Evolutionary conservation across 441 rosid species (phyloP).

Genomic region (Dalechampia spathulata): DNA sequence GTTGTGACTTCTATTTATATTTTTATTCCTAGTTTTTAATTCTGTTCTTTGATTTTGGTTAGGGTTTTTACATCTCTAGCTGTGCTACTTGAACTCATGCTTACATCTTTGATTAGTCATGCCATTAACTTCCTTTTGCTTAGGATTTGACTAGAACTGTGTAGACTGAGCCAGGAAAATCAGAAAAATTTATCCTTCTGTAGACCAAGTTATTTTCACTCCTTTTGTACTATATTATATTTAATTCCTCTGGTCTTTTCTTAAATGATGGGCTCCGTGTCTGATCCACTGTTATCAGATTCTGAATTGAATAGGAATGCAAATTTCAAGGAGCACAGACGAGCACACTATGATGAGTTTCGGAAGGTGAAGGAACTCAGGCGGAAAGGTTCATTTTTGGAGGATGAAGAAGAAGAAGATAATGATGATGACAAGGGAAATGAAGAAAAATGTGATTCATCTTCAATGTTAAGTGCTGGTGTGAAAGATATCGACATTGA

Average conservation of each 20-base stretch:
- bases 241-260: not conserved
- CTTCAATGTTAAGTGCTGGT: conserved; percentile 36
- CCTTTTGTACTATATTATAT: not conserved
- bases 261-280: conserved; percentile 1
- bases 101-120: not conserved
- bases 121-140: not conserved
- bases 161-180: not conserved
- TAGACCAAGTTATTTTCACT: not conserved
- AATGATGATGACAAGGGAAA: conserved; percentile 4
- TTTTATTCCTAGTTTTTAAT: too few relatives aligned
- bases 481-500: conserved; percentile 40
- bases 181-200: not conserved
- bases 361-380: conserved; percentile 74
- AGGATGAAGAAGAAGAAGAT: conserved; percentile 54
- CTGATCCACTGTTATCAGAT: conserved; percentile 25
- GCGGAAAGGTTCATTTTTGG: conserved; percentile 53
- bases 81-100: not conserved
- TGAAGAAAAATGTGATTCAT: conserved; percentile 26
- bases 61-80: not conserved
- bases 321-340: conserved; percentile 72
- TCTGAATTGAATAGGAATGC: conserved; percentile 33
- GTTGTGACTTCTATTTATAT: not conserved
- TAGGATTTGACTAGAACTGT: not conserved
- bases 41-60: not conserved
- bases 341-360: conserved; percentile 86